phyloP scores from a whole-genome alignment of 2,329 filamentous ascomycete species.

The Xylariales sp. region DNA sequence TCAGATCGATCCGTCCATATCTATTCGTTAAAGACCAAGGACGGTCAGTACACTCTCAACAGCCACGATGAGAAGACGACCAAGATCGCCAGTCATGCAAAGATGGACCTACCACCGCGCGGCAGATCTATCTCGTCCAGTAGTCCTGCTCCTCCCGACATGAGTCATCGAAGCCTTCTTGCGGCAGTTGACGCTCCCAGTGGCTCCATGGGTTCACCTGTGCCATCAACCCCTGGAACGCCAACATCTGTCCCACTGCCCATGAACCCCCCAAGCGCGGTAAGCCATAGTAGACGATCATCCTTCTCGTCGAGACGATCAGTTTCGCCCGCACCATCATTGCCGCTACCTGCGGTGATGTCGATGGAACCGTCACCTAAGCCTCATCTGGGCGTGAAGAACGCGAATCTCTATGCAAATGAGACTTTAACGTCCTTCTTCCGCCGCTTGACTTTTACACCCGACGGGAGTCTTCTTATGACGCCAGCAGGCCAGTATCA shows the following conservation, averaged over 20 bases:
- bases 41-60: slow-evolving; percentile 81
- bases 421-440: slow-evolving; percentile 98
- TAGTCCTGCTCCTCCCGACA: slow-evolving; percentile 86
- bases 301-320: slow-evolving; percentile 88
- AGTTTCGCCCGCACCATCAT: slow-evolving; percentile 85
- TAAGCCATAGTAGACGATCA: slow-evolving; percentile 89
- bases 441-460: slow-evolving; percentile 85
- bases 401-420: slow-evolving; percentile 89
- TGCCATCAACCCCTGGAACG: slow-evolving; percentile 86
- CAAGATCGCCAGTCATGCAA: slow-evolving; percentile 72
- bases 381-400: slow-evolving; percentile 67
- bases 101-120: slow-evolving; percentile 87
- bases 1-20: slow-evolving; percentile 98
- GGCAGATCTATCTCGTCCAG: slow-evolving; percentile 86
- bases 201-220: slow-evolving; percentile 70
- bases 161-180: slow-evolving; percentile 62
- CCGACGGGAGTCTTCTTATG: slow-evolving; percentile 88
- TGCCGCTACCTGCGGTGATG: slow-evolving; percentile 93
- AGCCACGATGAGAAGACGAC: slow-evolving; percentile 62
- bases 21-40: slow-evolving; percentile 92
- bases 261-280: slow-evolving; percentile 89
- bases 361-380: slow-evolving; percentile 86
- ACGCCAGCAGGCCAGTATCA: slow-evolving; percentile 96
- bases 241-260: slow-evolving; percentile 84
- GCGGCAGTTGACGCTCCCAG: slow-evolving; percentile 41